A percentile compares a stretch with the other conserved stretches of the same genome.
Evolutionary conservation across 352 stramenopile genomes (phyloP).

Genomic region (Pythium apleroticum): DNA sequence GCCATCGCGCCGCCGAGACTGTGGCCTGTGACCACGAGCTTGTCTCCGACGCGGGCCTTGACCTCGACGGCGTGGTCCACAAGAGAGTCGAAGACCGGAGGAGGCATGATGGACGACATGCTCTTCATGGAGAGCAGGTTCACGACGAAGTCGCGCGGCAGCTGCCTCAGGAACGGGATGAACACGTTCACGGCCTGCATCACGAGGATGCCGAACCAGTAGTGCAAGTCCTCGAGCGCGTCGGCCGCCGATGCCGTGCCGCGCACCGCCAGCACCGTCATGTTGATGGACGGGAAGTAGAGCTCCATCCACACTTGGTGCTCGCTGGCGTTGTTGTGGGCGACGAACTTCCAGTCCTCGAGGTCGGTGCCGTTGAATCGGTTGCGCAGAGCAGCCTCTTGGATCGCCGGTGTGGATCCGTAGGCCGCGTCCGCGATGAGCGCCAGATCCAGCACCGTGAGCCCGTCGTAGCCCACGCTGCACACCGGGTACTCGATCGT

Average conservation of each 20-base stretch:
- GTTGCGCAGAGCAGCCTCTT: conserved; percentile 26
- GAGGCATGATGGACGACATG: conserved; percentile 43
- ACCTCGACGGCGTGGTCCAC: conserved; percentile 53
- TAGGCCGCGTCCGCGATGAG: conserved; percentile 41
- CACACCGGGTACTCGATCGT: conserved; percentile 34
- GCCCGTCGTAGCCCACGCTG: conserved; percentile 28
- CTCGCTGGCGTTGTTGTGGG: conserved; percentile 18
- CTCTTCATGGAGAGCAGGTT: conserved; percentile 34
- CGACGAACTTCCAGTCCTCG: conserved; percentile 26
- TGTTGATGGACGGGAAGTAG: conserved; percentile 32
- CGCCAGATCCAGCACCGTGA: conserved; percentile 34
- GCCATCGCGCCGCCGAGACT: conserved; percentile 76
- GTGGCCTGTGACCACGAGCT: conserved; percentile 75
- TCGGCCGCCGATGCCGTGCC: conserved; percentile 37
- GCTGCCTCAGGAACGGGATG: conserved; percentile 36
- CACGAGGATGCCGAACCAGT: conserved; percentile 40
- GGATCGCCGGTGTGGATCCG: conserved; percentile 27
- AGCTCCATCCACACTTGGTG: conserved; percentile 44
- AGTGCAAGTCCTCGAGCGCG: conserved; percentile 41
- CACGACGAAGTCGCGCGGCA: conserved; percentile 37
- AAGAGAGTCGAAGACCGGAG: conserved; percentile 57
- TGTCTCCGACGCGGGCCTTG: conserved; percentile 43
- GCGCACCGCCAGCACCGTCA: conserved; percentile 35
- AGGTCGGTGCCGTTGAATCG: conserved; percentile 37
- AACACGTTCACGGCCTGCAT: conserved; percentile 43